Conservation (phyloP, 495 filamentous ascomycete species). For the Xylaria bambusicola region DNA sequence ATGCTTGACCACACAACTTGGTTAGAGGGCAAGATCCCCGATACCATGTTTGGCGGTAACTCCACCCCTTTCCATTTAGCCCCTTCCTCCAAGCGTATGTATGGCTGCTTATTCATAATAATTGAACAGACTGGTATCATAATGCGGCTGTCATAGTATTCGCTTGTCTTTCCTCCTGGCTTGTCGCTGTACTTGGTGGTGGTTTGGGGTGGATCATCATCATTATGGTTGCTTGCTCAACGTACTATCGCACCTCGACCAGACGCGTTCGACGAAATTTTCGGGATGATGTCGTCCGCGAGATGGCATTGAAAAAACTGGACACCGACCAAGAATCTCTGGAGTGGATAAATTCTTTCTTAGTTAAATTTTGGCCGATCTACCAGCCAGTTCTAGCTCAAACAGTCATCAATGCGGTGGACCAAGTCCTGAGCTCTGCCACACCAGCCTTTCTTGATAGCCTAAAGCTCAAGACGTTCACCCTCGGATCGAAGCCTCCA, state of each 20-base stretch:
- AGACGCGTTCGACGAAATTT: conserved; percentile 94
- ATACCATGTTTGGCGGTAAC: conserved; percentile 89
- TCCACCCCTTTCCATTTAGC: conserved; percentile 7
- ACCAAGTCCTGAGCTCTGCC: conserved; percentile 88
- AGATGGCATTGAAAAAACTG: conserved; percentile 83
- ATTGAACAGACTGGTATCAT: conserved; percentile 89
- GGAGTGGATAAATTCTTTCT: conserved; percentile 99
- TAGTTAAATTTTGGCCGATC: conserved; percentile 99
- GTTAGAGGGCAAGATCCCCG: conserved; percentile 80
- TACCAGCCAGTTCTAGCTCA: conserved; percentile 91
- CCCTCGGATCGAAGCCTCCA: conserved; percentile 91
- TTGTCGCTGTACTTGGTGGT: conserved; percentile 83
- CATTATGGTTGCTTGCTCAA: conserved; percentile 86
- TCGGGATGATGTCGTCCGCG: conserved; percentile 89
- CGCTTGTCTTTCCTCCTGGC: conserved; percentile 87
- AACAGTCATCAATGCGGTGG: conserved; percentile 88
- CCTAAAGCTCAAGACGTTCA: conserved; percentile 85
- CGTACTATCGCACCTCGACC: conserved; percentile 95
- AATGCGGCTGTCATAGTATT: conserved; percentile 92
- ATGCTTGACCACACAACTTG: conserved; percentile 85
- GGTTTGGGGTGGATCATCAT: conserved; percentile 91
- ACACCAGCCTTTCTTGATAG: conserved; percentile 94
- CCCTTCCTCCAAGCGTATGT: background rate
- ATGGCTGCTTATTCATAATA: conserved; percentile 21
- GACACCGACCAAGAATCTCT: conserved; percentile 92